Conservation (phyloP, 2,329 filamentous ascomycete genomes). For the Penicillium sp. region DNA sequence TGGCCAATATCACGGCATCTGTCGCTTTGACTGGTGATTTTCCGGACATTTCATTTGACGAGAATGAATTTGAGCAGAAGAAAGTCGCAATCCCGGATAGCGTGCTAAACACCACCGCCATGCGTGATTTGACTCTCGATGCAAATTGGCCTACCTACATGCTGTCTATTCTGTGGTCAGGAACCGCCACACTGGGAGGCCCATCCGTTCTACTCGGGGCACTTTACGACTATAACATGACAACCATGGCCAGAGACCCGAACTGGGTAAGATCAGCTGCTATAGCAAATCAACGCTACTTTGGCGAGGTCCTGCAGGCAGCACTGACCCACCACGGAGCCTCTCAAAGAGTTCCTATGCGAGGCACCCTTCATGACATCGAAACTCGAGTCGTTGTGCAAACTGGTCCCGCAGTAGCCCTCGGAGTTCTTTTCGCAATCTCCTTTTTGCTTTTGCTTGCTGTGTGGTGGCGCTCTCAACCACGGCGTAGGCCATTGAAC, state of each 20-base stretch:
- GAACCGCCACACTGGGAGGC: conserved; percentile 15
- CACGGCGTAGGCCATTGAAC: conserved; percentile 12
- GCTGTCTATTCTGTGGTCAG: conserved; percentile 10
- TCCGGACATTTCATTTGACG: conserved; percentile 13
- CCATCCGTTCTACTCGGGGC: conserved; percentile 20
- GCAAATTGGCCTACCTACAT: conserved; percentile 18
- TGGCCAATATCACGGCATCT: conserved; percentile 16
- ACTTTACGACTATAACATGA: conserved; percentile 24
- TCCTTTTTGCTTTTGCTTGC: conserved; percentile 11
- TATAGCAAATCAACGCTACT: conserved; percentile 18
- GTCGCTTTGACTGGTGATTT: conserved; percentile 1
- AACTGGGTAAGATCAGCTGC: conserved; percentile 6
- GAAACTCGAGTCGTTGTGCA: conserved; percentile 16
- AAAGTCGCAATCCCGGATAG: conserved; percentile 12
- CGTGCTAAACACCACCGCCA: conserved; percentile 10
- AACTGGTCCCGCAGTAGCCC: conserved; percentile 15
- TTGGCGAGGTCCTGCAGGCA: conserved; percentile 21
- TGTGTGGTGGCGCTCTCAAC: conserved; percentile 14
- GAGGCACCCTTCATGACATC: conserved; percentile 4
- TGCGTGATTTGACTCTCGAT: conserved; percentile 8
- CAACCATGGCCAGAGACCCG: conserved; percentile 9
- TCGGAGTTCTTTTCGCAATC: conserved; percentile 15
- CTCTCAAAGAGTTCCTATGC: background rate
- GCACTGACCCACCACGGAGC: conserved; percentile 9
- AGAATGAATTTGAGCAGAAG: conserved; percentile 11